Percentiles rank a stretch among this genome's conserved stretches.
Evolutionary conservation across 2,329 filamentous ascomycete genomes (phyloP).

Genomic region (Colletotrichum nymphaeae): DNA sequence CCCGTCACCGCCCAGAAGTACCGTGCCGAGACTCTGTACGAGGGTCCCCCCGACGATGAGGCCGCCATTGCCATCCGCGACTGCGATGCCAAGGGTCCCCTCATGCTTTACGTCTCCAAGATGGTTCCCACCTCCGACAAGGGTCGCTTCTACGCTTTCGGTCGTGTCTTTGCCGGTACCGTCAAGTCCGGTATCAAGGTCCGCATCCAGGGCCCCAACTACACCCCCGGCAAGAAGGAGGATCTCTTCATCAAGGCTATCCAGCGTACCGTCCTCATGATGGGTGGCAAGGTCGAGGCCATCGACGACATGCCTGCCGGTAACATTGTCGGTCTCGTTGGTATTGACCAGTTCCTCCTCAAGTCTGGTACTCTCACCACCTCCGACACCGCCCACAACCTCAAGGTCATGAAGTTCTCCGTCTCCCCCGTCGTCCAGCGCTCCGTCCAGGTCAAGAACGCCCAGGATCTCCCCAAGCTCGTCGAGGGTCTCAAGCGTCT

Average conservation of each 20-base stretch:
- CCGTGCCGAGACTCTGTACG: conserved; percentile 98
- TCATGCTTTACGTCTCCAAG: conserved; percentile 99
- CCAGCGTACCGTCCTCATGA: conserved; percentile 99
- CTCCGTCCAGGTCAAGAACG: conserved; percentile 99
- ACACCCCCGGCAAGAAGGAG: conserved; percentile 97
- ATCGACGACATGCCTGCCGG: conserved; percentile 99
- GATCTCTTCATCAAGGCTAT: conserved; percentile 99
- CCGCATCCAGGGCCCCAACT: conserved; percentile 99
- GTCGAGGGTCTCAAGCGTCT: conserved; percentile 99
- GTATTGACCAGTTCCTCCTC: conserved; percentile 99
- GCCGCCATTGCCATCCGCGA: conserved; percentile 96
- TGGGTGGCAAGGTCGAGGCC: conserved; percentile 98
- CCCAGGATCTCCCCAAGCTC: conserved; percentile 98
- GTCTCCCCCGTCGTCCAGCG: conserved; percentile 98
- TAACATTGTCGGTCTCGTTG: conserved; percentile 99
- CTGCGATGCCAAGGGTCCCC: conserved; percentile 96
- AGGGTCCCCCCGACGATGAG: conserved; percentile 94
- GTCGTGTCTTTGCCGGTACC: conserved; percentile 99
- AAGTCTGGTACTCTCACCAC: conserved; percentile 99
- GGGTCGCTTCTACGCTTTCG: conserved; percentile 99
- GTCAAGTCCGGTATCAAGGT: conserved; percentile 98
- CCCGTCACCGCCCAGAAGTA: conserved; percentile 96
- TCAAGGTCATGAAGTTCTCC: conserved; percentile 99
- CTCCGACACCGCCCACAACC: conserved; percentile 97
- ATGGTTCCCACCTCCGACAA: conserved; percentile 99